phyloP scores from a whole-genome alignment of 2,329 filamentous ascomycete species.

The Fusarium compactum region DNA sequence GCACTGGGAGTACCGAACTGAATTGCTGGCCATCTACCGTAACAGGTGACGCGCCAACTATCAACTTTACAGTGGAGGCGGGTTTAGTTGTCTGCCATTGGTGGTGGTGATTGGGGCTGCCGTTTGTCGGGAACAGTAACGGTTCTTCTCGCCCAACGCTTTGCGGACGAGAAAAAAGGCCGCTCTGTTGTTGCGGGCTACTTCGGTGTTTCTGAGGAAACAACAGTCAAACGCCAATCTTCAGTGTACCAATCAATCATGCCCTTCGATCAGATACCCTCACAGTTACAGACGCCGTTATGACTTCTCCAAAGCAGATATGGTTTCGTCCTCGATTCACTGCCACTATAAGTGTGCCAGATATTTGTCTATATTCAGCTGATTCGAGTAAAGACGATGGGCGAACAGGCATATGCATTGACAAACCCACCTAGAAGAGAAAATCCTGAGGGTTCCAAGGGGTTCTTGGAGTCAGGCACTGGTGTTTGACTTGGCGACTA shows the following conservation, averaged over 20 bases:
- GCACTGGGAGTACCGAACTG: conserved; percentile 22
- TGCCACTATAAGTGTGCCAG: conserved; percentile 29
- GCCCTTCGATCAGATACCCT: conserved; percentile 6
- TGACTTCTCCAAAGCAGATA: conserved; percentile 28
- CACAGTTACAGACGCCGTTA: conserved; percentile 25
- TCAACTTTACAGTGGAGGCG: conserved; percentile 19
- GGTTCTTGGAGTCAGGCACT: conserved; percentile 28
- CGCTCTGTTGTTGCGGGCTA: conserved; percentile 16
- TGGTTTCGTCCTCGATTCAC: conserved; percentile 34
- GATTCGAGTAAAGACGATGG: conserved; percentile 23
- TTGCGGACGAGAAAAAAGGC: conserved; percentile 16
- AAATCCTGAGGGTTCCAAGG: conserved; percentile 31
- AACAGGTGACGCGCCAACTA: conserved; percentile 22
- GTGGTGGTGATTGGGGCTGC: conserved; percentile 22
- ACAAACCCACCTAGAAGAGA: conserved; percentile 11
- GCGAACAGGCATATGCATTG: conserved; percentile 22
- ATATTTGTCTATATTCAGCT: conserved; percentile 6
- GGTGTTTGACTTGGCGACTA: conserved; percentile 46
- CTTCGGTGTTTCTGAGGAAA: conserved; percentile 25
- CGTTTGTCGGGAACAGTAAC: conserved; percentile 28
- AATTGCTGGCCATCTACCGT: conserved; percentile 4
- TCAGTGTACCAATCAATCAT: conserved; percentile 30
- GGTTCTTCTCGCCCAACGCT: conserved; percentile 36
- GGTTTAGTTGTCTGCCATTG: conserved; percentile 29
- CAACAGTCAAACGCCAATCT: conserved; percentile 33